A percentile compares a stretch with the other conserved stretches of the same genome.
Conservation (phyloP, 768 basidiomycete species). For the Mycena maculata region DNA sequence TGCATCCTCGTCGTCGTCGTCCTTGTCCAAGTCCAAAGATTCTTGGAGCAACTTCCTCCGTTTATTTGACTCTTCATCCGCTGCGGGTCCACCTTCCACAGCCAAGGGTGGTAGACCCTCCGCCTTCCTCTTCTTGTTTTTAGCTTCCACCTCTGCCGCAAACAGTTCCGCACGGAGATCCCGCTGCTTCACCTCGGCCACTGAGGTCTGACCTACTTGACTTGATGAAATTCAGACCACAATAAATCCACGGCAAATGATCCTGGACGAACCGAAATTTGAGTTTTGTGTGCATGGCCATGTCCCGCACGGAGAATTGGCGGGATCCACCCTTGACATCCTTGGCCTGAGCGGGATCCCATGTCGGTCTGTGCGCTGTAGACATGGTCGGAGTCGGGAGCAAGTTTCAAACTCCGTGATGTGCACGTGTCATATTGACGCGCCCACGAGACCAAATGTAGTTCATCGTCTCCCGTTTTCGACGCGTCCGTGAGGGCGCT, state of each 20-base stretch:
- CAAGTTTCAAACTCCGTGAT: slow-evolving; percentile 9
- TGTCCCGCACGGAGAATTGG: slow-evolving; percentile 92
- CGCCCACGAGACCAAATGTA: slow-evolving; percentile 23
- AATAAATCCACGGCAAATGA: background rate
- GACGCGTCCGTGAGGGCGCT: slow-evolving; percentile 4
- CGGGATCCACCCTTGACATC: slow-evolving; percentile 93
- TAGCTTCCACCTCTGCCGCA: slow-evolving; percentile 87
- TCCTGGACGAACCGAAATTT: slow-evolving; percentile 83
- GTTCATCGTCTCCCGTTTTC: background rate
- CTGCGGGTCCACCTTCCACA: slow-evolving; percentile 50
- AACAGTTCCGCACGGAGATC: slow-evolving; percentile 89
- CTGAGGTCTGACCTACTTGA: slow-evolving; percentile 91
- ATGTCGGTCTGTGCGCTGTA: slow-evolving; percentile 94
- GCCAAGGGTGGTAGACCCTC: slow-evolving; percentile 73
- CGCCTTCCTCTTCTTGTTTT: slow-evolving; percentile 92
- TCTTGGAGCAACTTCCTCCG: slow-evolving; percentile 90
- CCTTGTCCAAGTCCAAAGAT: slow-evolving; percentile 87
- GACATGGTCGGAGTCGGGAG: slow-evolving; percentile 67
- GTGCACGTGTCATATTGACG: slow-evolving; percentile 1
- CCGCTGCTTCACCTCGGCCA: slow-evolving; percentile 76
- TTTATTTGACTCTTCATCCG: slow-evolving; percentile 77
- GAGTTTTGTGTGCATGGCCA: slow-evolving; percentile 96
- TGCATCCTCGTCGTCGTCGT: slow-evolving; percentile 79
- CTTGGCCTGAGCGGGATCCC: slow-evolving; percentile 95
- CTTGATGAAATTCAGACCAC: slow-evolving; percentile 48